phyloP scores from a whole-genome alignment of 2,329 filamentous ascomycete species.

The Fusarium mexicanum region DNA sequence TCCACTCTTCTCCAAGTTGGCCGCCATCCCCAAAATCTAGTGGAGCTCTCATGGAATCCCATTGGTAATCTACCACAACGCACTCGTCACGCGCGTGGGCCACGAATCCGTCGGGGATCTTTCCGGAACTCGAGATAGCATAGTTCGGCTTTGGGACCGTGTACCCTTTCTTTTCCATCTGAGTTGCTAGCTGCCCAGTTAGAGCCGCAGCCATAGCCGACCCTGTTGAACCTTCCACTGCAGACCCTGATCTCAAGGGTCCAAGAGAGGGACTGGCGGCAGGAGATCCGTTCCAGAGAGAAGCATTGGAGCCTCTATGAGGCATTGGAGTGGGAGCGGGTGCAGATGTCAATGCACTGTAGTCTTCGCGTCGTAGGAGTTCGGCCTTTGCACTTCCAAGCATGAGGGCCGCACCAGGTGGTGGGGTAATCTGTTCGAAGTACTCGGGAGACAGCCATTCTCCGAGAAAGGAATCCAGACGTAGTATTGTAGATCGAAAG shows the following conservation, averaged over 20 bases:
- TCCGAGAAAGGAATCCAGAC: conserved; percentile 91
- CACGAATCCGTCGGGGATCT: conserved; percentile 88
- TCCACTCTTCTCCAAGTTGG: conserved; percentile 92
- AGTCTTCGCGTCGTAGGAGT: conserved; percentile 79
- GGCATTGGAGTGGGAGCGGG: conserved; percentile 23
- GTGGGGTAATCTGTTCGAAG: conserved; percentile 90
- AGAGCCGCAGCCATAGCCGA: conserved; percentile 49
- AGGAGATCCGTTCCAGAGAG: conserved; percentile 49
- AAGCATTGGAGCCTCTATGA: conserved; percentile 39
- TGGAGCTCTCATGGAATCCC: conserved; percentile 87
- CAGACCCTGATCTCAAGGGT: conserved; percentile 28
- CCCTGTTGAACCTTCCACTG: conserved; percentile 42
- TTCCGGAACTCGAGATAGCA: conserved; percentile 80
- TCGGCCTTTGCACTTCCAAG: conserved; percentile 88
- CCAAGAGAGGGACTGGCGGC: conserved; percentile 39
- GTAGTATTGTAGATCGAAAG: conserved; percentile 70
- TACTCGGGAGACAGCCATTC: conserved; percentile 97
- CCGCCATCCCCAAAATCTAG: conserved; percentile 89
- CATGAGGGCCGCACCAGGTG: conserved; percentile 87
- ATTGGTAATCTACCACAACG: conserved; percentile 88
- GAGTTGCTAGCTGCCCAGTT: conserved; percentile 42
- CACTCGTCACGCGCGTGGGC: conserved; percentile 90
- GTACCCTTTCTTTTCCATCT: conserved; percentile 62
- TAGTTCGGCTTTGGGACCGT: conserved; percentile 82
- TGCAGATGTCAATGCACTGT: conserved; percentile 56